phyloP scores from a whole-genome alignment of 2,329 filamentous ascomycete species.

The Aschersonia sp. region DNA sequence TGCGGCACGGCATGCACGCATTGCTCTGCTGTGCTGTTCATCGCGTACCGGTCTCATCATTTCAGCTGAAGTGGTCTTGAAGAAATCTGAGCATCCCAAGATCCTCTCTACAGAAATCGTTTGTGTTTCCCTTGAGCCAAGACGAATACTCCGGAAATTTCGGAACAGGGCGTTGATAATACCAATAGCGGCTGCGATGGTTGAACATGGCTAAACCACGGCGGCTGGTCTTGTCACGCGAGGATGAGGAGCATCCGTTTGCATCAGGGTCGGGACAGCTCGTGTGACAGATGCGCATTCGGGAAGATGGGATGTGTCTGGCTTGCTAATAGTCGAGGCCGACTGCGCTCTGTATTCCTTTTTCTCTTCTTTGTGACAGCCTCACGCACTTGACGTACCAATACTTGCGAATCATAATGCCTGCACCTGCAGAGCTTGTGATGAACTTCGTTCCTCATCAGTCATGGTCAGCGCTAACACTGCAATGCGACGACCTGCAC shows the following conservation, averaged over 20 bases:
- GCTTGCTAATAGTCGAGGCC: background rate
- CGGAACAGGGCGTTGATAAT: background rate
- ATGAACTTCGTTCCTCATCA: background rate
- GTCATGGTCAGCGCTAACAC: background rate
- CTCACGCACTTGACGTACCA: background rate
- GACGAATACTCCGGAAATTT: background rate
- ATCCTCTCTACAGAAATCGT: background rate
- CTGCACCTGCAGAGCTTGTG: background rate
- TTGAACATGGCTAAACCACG: background rate
- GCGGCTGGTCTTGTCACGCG: background rate
- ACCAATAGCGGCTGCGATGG: background rate
- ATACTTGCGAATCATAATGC: background rate
- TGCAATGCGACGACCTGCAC: background rate
- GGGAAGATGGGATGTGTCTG: background rate
- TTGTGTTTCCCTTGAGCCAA: background rate
- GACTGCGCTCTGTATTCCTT: background rate
- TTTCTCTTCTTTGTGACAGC: background rate
- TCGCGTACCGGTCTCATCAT: background rate
- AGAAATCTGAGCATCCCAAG: background rate
- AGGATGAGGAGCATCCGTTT: no score
- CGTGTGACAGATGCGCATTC: background rate
- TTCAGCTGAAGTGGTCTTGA: background rate
- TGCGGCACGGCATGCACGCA: no score
- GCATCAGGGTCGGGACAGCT: no score
- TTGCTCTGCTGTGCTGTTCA: background rate